Percentiles rank a stretch among this genome's conserved stretches.
phyloP scores from a whole-genome alignment of 345 rosid species.

The Dipteronia dyeriana region DNA sequence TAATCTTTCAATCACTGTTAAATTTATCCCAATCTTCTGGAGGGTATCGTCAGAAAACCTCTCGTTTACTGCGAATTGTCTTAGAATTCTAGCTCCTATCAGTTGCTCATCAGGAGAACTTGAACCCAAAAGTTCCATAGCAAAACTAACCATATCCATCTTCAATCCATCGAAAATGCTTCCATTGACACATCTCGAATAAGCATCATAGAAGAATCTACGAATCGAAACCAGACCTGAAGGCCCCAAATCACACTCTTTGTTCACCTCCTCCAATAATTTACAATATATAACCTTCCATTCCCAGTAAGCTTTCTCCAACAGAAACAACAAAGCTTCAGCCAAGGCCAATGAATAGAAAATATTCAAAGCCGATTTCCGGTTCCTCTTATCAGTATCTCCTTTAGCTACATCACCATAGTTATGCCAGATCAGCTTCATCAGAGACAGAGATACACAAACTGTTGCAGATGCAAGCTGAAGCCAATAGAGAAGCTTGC shows the following conservation, averaged over 20 bases:
- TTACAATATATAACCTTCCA: slow-evolving; percentile 53
- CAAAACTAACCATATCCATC: slow-evolving; percentile 84
- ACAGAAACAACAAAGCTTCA: slow-evolving; percentile 77
- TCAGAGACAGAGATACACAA: slow-evolving; percentile 69
- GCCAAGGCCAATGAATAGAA: slow-evolving; percentile 84
- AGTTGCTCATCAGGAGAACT: slow-evolving; percentile 86
- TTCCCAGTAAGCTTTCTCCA: slow-evolving; percentile 91
- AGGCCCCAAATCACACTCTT: slow-evolving; percentile 67
- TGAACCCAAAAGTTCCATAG: slow-evolving; percentile 69
- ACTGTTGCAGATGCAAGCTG: slow-evolving; percentile 79
- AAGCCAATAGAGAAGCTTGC: slow-evolving; percentile 83
- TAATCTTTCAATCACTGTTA: slow-evolving; percentile 63
- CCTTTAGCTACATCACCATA: slow-evolving; percentile 71
- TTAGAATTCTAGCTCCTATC: slow-evolving; percentile 65
- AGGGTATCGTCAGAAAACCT: slow-evolving; percentile 73
- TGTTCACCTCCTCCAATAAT: slow-evolving; percentile 68
- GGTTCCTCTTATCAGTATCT: slow-evolving; percentile 71
- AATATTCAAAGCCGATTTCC: slow-evolving; percentile 61
- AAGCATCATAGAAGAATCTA: slow-evolving; percentile 88
- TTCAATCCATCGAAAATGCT: slow-evolving; percentile 86
- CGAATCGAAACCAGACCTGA: slow-evolving; percentile 62
- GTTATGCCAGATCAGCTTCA: slow-evolving; percentile 71
- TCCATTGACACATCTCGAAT: slow-evolving; percentile 75
- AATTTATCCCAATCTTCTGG: slow-evolving; percentile 75
- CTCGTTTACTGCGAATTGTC: slow-evolving; percentile 48